Evolutionary conservation across 768 basidiomycete genomes (phyloP).

Genomic region (Candolleomyces eurysporus): DNA sequence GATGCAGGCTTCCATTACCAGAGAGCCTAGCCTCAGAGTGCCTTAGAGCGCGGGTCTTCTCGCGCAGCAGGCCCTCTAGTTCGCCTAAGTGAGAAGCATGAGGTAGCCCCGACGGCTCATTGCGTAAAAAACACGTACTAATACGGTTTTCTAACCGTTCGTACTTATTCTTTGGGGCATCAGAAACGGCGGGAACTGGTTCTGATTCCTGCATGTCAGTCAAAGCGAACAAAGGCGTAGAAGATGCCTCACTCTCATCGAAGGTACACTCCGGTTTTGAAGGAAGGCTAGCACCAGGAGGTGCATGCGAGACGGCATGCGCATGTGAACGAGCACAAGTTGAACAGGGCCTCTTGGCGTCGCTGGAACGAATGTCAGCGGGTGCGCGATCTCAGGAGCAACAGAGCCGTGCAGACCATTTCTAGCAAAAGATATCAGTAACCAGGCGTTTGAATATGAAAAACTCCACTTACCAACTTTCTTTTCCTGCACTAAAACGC

Average conservation of each 20-base stretch:
- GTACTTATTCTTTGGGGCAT: conserved; percentile 58
- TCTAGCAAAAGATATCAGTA: conserved; percentile 33
- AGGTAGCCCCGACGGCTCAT: not conserved
- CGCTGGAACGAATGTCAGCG: conserved; percentile 37
- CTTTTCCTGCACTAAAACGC: conserved; percentile 63
- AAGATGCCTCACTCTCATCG: conserved; percentile 44
- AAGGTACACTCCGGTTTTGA: conserved; percentile 70
- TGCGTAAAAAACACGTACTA: conserved; percentile 39
- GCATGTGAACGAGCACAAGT: conserved; percentile 76
- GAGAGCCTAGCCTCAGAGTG: not conserved
- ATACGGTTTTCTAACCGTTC: conserved; percentile 69
- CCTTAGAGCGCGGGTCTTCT: conserved; percentile 43
- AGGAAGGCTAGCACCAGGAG: conserved; percentile 53
- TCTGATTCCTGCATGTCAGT: conserved; percentile 32
- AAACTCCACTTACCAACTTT: conserved; percentile 55
- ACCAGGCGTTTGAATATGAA: not conserved
- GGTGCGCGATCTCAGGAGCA: not conserved
- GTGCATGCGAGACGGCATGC: conserved; percentile 62
- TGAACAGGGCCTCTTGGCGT: conserved; percentile 74
- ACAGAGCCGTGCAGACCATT: conserved; percentile 47
- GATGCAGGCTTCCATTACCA: not conserved
- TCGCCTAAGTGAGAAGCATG: conserved; percentile 44
- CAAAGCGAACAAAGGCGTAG: not conserved
- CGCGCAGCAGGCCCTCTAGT: conserved; percentile 61
- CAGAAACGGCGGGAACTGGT: conserved; percentile 31